Evolutionary conservation across 1,284 basidiomycete species (phyloP), one percentile per base, ranked within the genome.

Genomic region (Microbotryum violaceum): DNA sequence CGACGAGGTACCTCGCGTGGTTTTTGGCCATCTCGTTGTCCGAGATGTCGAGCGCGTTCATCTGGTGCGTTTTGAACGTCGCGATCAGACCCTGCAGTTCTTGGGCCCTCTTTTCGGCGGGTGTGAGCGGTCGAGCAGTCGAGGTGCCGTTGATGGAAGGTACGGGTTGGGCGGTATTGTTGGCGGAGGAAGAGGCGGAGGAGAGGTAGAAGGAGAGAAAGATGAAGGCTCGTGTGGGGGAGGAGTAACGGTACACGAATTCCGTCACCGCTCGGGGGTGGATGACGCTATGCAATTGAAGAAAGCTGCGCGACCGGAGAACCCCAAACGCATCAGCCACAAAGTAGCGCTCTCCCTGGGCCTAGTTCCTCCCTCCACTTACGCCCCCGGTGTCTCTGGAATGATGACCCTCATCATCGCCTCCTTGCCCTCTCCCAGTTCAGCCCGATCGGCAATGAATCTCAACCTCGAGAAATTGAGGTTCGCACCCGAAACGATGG

Each of bases 381-480:
- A 86, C 89, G 86, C 89, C 77, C 94, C 94, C 2, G 91, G 88
- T 67, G 78, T 79, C 74, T 99, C 96, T 25, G 94, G 92, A 58
- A 98, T 88, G 72, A 90, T 88, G 45, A 97, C 89, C 70, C 88
- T 89, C 67, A 98, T 80, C 57, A 98, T 80, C 0, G 89, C 94
- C 76, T 99, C 96, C 58, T 88, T 83, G 44, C 93, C 86, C 77
- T 98, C 96, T 70, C 96, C 96, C 42, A 98, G 80, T 75, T 97
- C 92, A 20, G 96, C 96, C 61, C 96, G 90, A 74, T 99, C 96
- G 18, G 96, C 88, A 27, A 99, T 94, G 73, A 98, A 99, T 8
- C 96, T 83, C 52, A 99, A 77, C 29, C 96, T 83, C 68, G 91
- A 89, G 77, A 99, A 98, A 79, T 99, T 97, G 91, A 98, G 97